Evolutionary conservation across 1,284 basidiomycete species (phyloP).

Genomic region (Sanguinoderma infundibulare): DNA sequence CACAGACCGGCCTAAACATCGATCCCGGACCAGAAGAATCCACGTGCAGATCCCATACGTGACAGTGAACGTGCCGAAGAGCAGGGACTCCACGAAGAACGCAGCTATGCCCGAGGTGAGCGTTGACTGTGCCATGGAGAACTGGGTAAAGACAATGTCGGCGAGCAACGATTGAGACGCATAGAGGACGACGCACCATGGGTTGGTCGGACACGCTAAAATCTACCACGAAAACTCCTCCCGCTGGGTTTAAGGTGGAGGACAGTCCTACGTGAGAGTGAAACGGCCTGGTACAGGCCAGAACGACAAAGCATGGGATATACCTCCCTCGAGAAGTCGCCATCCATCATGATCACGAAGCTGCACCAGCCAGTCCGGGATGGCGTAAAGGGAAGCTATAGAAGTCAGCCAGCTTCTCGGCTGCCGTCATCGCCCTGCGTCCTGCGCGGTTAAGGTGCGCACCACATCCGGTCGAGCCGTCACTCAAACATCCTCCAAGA

Average conservation of each 20-base stretch:
- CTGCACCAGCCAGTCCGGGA: neutral
- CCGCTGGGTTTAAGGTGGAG: neutral
- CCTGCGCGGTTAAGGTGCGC: neutral
- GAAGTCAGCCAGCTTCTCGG: neutral
- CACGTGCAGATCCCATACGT: conserved; percentile 19
- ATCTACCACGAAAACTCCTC: neutral
- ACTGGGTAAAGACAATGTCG: neutral
- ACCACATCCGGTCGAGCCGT: neutral
- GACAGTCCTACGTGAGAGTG: neutral
- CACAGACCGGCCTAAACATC: neutral
- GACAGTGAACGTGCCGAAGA: conserved; percentile 17
- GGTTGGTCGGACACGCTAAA: neutral
- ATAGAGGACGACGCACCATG: neutral
- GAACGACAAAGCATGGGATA: neutral
- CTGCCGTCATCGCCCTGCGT: neutral
- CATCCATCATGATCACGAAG: neutral
- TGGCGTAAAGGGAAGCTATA: neutral
- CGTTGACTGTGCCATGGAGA: neutral
- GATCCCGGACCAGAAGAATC: conserved; percentile 14
- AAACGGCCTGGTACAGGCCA: neutral
- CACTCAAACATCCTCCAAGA: neutral
- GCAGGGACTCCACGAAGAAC: conserved; percentile 14
- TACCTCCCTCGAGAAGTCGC: neutral
- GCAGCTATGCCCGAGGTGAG: conserved; percentile 5
- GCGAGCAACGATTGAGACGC: neutral